Evolutionary conservation across 371 early-diverging fungal species (phyloP).

Genomic region (Syncephalis fuscata): DNA sequence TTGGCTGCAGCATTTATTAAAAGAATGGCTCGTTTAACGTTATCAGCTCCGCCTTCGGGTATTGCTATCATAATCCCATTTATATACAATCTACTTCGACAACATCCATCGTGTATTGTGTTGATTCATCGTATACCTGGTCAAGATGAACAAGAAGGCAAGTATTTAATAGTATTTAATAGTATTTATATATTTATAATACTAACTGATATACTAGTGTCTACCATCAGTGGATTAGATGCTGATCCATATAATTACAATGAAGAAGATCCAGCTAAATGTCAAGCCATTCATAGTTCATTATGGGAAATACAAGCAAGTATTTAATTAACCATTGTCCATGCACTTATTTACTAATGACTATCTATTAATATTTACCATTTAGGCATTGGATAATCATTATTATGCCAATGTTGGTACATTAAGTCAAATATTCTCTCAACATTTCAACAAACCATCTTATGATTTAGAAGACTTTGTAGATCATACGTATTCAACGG

Average conservation of each 20-base stretch:
- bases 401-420: constrained; percentile 72
- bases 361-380: background rate
- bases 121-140: constrained; percentile 52
- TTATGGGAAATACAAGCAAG: constrained; percentile 73
- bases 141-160: constrained; percentile 5
- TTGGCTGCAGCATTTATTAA: constrained; percentile 87
- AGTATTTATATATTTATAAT: background rate
- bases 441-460: constrained; percentile 67
- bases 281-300: constrained; percentile 68
- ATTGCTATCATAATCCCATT: constrained; percentile 68
- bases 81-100: constrained; percentile 76
- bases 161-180: background rate
- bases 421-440: constrained; percentile 65
- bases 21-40: constrained; percentile 63
- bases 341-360: too few species aligned
- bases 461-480: constrained; percentile 85
- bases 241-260: constrained; percentile 50
- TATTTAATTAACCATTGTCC: constrained; percentile 2
- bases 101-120: constrained; percentile 74
- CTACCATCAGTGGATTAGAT: background rate
- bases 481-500: constrained; percentile 78
- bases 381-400: constrained; percentile 54
- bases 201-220: constrained; percentile 2
- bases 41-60: constrained; percentile 74
- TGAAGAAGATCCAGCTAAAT: constrained; percentile 56